Conservation (phyloP, 129 eudicot genomes). For the Tagetes erecta region DNA sequence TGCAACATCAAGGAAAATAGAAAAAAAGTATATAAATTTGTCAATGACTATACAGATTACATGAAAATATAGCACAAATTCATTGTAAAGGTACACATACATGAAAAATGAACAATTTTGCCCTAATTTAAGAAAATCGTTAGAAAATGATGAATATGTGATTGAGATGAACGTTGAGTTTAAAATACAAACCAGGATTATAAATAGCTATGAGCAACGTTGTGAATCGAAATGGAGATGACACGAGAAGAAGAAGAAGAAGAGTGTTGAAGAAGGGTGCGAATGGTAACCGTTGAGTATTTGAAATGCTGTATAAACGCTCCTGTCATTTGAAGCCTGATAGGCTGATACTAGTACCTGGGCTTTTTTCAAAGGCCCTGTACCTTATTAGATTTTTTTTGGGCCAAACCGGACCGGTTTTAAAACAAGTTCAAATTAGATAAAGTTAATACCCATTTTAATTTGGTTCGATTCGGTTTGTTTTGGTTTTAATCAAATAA, state of each 20-base stretch:
- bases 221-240: background rate
- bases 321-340: background rate
- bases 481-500: no score
- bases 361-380: background rate
- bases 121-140: background rate
- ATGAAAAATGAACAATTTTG: background rate
- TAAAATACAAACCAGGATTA: background rate
- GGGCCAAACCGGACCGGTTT: no score
- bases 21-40: background rate
- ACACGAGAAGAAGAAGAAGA: background rate
- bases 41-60: background rate
- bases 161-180: background rate
- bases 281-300: background rate
- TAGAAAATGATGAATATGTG: background rate
- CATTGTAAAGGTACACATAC: background rate
- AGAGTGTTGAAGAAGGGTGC: background rate
- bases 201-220: background rate
- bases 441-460: no score
- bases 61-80: background rate
- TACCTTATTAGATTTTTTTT: background rate
- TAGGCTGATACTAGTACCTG: background rate
- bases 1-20: conserved; percentile 4
- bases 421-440: no score
- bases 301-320: background rate
- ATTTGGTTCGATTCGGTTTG: no score